phyloP scores from a whole-genome alignment of 164 flowering plant species.

The Annona squamosa region DNA sequence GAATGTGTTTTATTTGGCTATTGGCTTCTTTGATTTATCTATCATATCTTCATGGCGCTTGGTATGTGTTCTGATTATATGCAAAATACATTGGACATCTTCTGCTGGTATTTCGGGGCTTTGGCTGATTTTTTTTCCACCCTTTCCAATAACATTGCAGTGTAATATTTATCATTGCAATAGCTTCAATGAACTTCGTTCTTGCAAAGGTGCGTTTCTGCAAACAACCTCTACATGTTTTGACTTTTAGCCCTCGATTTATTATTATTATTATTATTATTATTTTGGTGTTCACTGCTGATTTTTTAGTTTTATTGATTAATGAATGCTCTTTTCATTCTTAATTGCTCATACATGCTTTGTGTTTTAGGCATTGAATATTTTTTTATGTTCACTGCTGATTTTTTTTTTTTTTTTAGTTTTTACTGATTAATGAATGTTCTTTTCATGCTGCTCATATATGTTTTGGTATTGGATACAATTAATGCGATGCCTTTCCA shows the following conservation, averaged over 20 bases:
- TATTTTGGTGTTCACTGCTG: neutral
- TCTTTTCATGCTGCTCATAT: neutral
- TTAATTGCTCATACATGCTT: neutral
- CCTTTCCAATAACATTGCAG: conserved; percentile 32
- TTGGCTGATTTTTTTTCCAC: conserved; percentile 1
- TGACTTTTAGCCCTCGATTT: neutral
- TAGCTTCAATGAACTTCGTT: conserved; percentile 68
- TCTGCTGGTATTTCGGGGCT: neutral
- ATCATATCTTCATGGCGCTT: conserved; percentile 81
- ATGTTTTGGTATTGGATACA: neutral
- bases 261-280: no score
- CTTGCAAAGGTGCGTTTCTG: conserved; percentile 62
- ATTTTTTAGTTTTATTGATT: no score
- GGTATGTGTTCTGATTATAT: conserved; percentile 34
- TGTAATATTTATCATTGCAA: conserved; percentile 54
- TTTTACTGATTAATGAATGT: neutral
- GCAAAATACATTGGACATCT: neutral
- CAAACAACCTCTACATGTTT: neutral
- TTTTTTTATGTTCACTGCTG: neutral
- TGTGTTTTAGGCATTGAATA: neutral
- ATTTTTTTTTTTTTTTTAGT: neutral
- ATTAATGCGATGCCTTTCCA: neutral
- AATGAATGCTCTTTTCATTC: neutral
- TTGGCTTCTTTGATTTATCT: conserved; percentile 63
- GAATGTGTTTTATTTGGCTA: conserved; percentile 80